Base-by-base conservation (phyloP, 129 eudicot species). In the Lactuca saligna region DNA sequence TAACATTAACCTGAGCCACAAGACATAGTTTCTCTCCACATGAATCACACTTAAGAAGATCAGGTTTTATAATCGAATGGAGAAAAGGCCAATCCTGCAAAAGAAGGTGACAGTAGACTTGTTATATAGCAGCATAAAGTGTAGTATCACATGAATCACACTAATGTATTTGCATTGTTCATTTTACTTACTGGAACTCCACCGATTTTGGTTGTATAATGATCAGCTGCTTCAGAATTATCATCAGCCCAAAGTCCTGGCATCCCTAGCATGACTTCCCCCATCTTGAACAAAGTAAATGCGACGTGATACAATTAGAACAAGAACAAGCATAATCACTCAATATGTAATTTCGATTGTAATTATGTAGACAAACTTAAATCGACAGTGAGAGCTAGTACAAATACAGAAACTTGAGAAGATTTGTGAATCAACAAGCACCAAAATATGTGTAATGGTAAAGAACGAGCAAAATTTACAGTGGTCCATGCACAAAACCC, bases 211-310 rank as follows among this genome's bases (percentile, higher is more conserved):
- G 87, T 82, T 33, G 97, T 87, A 68, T 87, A 89, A 71, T 87
- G 91, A 81, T 93, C 93, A 61, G 95, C 79, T 38, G 71, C 80
- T 85, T 93, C 97, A 51, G 7, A 41, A 20, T 79, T 78, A 76
- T 91, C 86, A 55, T 85, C 95, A 39, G 99, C 96, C 99, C 99
- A 93, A 16, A 84, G 81, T 33, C 99, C 99, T 12, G 99, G 99
- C 89, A 93, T 79, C 53, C 99, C 99, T 73, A 94, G 68, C 61
- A 78, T 75, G 15, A 89, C 85, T 72, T 79, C 82, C 17, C 77
- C 81, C 99, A 89, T 94, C 73, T 73, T 80, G 55, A 66, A 34
- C 42, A 66, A 61, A 11, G 8, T 15, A 75, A 57, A 48, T 57
- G 65, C 55, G 50, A 32, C 8, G 59, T 6, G 29, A 25, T 25